These are phyloP conservation scores for Pezizomycotina sp. DNA, from an alignment of 2,329 filamentous ascomycete genomes.

Conservation along the genomic window DNA sequence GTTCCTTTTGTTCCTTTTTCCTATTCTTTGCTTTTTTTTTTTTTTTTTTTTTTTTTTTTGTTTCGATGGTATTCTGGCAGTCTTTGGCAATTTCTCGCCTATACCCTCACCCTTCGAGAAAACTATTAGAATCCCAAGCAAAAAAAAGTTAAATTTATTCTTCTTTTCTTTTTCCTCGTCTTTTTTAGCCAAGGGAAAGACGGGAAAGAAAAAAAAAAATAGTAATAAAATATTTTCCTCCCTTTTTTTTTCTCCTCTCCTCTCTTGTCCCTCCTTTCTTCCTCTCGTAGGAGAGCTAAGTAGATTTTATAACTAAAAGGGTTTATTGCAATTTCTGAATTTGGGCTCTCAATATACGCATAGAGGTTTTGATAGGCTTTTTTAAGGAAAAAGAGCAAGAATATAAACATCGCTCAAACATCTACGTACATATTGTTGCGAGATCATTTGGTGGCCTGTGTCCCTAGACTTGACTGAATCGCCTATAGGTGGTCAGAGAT, in stretches of 20 bases:
- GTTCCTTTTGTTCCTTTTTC: slow-evolving; percentile 1
- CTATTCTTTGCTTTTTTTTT: slow-evolving; percentile 3
- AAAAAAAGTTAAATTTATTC: slow-evolving; percentile 12
- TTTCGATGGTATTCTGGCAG: slow-evolving; percentile 4
- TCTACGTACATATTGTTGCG: too few species aligned
- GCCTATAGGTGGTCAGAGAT: too few species aligned
- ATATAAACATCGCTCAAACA: too few species aligned
- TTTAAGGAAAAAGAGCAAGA: too few species aligned
- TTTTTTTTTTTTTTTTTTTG: slow-evolving; percentile 2
- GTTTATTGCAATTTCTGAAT: too few species aligned
- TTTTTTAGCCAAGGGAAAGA: slow-evolving; percentile 16
- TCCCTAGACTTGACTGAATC: too few species aligned
- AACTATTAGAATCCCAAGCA: slow-evolving; percentile 16
- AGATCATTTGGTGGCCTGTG: too few species aligned
- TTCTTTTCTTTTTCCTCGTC: slow-evolving; percentile 20
- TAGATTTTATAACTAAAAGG: too few species aligned
- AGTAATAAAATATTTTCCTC: slow-evolving; percentile 1
- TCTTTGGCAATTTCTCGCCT: slow-evolving; percentile 1
- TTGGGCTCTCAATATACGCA: too few species aligned
- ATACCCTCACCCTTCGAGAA: slow-evolving; percentile 10
- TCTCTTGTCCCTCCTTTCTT: too few species aligned
- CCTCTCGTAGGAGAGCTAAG: too few species aligned
- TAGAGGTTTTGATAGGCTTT: too few species aligned
- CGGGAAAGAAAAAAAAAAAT: slow-evolving; percentile 3
- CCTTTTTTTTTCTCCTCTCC: slow-evolving; percentile 15